A percentile compares a stretch with the other conserved stretches of the same genome.
Conservation (phyloP, 345 rosid species). For the Kernera saxatilis region DNA sequence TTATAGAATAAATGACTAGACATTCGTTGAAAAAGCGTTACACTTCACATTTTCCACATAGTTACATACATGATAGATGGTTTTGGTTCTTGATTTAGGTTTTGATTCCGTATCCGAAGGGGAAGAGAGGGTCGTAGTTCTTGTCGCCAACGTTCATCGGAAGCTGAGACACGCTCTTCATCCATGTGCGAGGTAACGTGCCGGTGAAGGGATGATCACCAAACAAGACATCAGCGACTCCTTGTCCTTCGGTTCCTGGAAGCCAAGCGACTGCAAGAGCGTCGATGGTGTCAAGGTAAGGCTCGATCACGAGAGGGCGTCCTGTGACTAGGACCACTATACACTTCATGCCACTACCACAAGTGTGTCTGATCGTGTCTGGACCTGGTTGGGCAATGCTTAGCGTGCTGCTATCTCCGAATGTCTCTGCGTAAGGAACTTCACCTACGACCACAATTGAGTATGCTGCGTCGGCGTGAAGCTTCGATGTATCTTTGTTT, state of each 20-base stretch:
- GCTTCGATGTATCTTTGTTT: constrained; percentile 25
- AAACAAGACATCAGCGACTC: constrained; percentile 62
- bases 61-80: neutral
- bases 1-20: neutral
- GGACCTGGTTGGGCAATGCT: constrained; percentile 50
- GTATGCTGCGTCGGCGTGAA: constrained; percentile 35
- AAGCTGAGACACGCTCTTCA: constrained; percentile 57
- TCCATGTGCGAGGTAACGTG: constrained; percentile 66
- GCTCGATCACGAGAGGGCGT: constrained; percentile 58
- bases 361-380: constrained; percentile 41
- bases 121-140: constrained; percentile 65
- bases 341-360: constrained; percentile 41
- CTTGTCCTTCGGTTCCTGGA: constrained; percentile 72
- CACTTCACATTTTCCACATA: neutral
- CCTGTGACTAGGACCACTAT: constrained; percentile 61
- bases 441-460: constrained; percentile 64
- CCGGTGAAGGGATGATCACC: constrained; percentile 66
- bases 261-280: constrained; percentile 77
- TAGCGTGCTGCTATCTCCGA: constrained; percentile 51
- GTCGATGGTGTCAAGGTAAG: constrained; percentile 35
- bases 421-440: constrained; percentile 57
- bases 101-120: constrained; percentile 54
- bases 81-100: constrained; percentile 12
- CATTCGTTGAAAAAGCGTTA: neutral
- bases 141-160: constrained; percentile 69